Evolutionary conservation across 805 yeast genomes (phyloP).

Genomic region (Ogataea thermomethanolica): DNA sequence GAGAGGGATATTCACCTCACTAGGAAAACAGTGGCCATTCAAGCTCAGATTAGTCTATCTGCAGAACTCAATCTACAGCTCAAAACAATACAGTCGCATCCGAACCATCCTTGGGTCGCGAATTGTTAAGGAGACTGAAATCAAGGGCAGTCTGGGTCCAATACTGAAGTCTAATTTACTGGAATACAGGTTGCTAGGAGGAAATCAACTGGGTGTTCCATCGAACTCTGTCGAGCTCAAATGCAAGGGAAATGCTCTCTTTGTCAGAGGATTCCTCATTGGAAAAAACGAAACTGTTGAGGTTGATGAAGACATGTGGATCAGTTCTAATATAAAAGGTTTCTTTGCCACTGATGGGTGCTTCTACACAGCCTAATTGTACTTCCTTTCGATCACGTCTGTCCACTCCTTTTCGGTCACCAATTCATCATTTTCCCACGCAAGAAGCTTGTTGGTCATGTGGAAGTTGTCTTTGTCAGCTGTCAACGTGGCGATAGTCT

Average conservation of each 20-base stretch:
- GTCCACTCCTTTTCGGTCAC: conserved; percentile 36
- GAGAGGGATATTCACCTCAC: conserved; percentile 44
- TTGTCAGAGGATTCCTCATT: conserved; percentile 62
- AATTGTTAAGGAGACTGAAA: conserved; percentile 47
- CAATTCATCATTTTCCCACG: conserved; percentile 33
- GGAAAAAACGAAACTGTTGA: conserved; percentile 39
- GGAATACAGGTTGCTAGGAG: conserved; percentile 53
- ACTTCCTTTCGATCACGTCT: conserved; percentile 34
- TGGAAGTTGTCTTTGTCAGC: conserved; percentile 34
- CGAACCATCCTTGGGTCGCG: conserved; percentile 48
- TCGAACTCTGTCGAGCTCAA: conserved; percentile 61
- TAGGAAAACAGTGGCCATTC: conserved; percentile 28
- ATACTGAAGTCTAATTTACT: conserved; percentile 54
- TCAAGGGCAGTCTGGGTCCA: conserved; percentile 52
- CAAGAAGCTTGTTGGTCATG: conserved; percentile 32
- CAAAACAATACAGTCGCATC: conserved; percentile 33
- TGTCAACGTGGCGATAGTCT: conserved; percentile 31
- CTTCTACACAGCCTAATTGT: conserved; percentile 45
- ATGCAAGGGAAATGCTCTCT: conserved; percentile 48
- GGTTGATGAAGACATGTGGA: conserved; percentile 48
- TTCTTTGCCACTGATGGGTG: conserved; percentile 73
- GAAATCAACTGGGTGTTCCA: conserved; percentile 50
- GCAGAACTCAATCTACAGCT: conserved; percentile 17
- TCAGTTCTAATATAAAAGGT: conserved; percentile 48
- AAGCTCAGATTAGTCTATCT: conserved; percentile 43